phyloP scores from a whole-genome alignment of 2,329 filamentous ascomycete genomes.

The Amauroascus niger region DNA sequence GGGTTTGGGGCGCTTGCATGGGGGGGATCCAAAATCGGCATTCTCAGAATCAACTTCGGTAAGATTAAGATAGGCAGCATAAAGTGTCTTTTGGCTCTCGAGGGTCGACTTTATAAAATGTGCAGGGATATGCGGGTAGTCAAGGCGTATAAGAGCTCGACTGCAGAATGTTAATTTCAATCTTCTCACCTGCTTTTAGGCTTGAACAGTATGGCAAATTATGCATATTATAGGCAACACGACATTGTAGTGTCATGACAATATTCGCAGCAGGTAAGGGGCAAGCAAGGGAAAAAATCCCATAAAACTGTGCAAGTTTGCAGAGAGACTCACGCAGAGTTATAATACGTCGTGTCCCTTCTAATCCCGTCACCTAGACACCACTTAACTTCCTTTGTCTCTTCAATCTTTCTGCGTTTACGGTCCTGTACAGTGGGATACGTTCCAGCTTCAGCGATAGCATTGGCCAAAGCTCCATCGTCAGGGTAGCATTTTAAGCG shows the following conservation, averaged over 20 bases:
- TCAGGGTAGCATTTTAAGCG: background rate
- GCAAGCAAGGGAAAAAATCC: background rate
- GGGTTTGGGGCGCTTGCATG: background rate
- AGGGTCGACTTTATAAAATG: conserved; percentile 24
- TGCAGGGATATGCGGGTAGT: conserved; percentile 33
- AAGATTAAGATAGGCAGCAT: conserved; percentile 7
- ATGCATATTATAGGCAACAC: background rate
- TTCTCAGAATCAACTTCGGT: background rate
- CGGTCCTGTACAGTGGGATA: conserved; percentile 39
- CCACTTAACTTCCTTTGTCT: conserved; percentile 15
- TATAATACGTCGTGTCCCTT: conserved; percentile 19
- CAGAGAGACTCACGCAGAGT: conserved; percentile 20
- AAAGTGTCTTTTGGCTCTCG: background rate
- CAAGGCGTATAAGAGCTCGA: conserved; percentile 22
- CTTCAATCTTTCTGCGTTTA: conserved; percentile 33
- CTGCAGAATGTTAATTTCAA: conserved; percentile 17
- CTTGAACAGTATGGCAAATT: background rate
- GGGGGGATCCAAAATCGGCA: background rate
- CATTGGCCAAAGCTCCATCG: conserved; percentile 33
- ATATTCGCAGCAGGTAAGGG: background rate
- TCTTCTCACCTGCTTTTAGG: background rate
- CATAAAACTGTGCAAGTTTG: background rate
- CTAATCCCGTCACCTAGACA: conserved; percentile 20
- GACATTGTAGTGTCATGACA: background rate
- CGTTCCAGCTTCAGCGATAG: conserved; percentile 31